Evolutionary conservation across 106 monocot genomes (phyloP), one percentile per base, ranked within the genome.

Genomic region (Dioscorea zingiberensis): DNA sequence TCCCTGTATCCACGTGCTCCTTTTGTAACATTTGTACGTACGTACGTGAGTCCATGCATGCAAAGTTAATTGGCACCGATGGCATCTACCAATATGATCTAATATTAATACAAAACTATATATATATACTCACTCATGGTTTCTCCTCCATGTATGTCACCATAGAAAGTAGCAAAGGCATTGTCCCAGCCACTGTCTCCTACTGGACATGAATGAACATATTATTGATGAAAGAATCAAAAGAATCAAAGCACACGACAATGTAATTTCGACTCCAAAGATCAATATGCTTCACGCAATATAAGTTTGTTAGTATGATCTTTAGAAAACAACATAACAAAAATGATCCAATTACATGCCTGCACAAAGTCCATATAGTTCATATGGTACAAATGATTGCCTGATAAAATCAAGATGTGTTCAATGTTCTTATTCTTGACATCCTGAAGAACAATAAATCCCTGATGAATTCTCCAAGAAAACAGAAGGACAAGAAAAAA

Each of bases 331-430:
- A 18, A 15, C 27, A 51, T 7, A 51, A 51, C 13, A 18, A 51
- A 51, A 51, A 18, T 1, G 18, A 51, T 18, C 12, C 8, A 51
- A 13, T 19, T 18, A 51, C 77, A 66, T 85, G 65, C 94, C 87
- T 95, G 90, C 27, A 95, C 67, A 60, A 95, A 79, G 61, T 88
- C 83, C 87, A 91, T 95, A 58, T 91, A 95, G 56, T 95, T 83
- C 94, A 95, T 95, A 7, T 85, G 85, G 44, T 95, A 95, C 7
- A 94, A 66, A 19, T 94, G 94, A 74, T 94, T 90, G 2, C 94
- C 94, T 15, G 76, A 85, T 64, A 94, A 71, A 70, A 94, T 90
- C 13, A 94, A 11, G 27, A 94, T 70, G 60, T 94, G 79, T 49
- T 94, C 90, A 6, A 90, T 80, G 62, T 85, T 74, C 72, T 90